Percentiles rank a stretch among this genome's conserved stretches.
Conservation (phyloP, 2,329 filamentous ascomycete species). For the Fusarium camptoceras region DNA sequence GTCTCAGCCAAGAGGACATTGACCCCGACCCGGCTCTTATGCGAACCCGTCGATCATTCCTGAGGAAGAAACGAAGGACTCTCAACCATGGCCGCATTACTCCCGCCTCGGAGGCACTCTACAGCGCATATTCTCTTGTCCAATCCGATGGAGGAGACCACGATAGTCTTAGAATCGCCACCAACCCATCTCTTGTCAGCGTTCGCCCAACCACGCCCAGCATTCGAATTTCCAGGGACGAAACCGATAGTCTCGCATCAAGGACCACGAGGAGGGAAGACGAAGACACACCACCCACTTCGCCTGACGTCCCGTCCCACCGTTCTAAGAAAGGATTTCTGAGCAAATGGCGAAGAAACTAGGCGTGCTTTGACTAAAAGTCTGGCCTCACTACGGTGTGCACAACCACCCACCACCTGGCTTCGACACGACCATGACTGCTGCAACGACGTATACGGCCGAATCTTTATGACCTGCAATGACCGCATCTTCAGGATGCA, state of each 20-base stretch:
- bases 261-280: conserved; percentile 44
- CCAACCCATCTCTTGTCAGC: conserved; percentile 47
- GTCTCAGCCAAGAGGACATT: conserved; percentile 67
- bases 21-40: conserved; percentile 56
- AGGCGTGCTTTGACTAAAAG: conserved; percentile 13
- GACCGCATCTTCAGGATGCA: conserved; percentile 34
- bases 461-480: conserved; percentile 34
- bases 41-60: conserved; percentile 60
- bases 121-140: conserved; percentile 51
- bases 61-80: conserved; percentile 59
- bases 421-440: conserved; percentile 22
- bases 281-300: conserved; percentile 53
- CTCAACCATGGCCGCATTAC: conserved; percentile 61
- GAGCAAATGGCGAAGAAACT: conserved; percentile 42
- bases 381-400: conserved; percentile 9
- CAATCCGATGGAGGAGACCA: conserved; percentile 42
- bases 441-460: conserved; percentile 38
- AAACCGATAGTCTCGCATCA: conserved; percentile 53
- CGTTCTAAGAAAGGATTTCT: conserved; percentile 47
- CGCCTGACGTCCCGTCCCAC: conserved; percentile 49
- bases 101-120: conserved; percentile 50
- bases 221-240: conserved; percentile 53
- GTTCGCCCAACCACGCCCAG: conserved; percentile 50
- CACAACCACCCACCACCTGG: conserved; percentile 5
- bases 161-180: conserved; percentile 34